A percentile compares a stretch with the other conserved stretches of the same genome.
Evolutionary conservation across 345 rosid genomes (phyloP).

Genomic region (Geranium brycei): DNA sequence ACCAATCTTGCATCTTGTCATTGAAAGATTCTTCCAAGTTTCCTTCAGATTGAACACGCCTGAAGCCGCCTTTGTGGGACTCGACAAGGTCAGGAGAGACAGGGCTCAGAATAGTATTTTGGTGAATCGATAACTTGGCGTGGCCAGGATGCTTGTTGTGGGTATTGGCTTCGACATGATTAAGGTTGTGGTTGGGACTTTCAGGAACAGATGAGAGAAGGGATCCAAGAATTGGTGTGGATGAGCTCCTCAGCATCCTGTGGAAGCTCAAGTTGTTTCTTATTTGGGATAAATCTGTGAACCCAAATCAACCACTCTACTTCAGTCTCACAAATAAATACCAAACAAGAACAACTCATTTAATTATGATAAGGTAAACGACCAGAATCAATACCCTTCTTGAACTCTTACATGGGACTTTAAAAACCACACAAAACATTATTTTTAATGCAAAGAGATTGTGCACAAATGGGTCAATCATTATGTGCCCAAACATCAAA

Average conservation of each 20-base stretch:
- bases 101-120: slow-evolving; percentile 4
- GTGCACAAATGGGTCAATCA: too few species aligned
- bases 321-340: too few species aligned
- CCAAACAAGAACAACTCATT: too few species aligned
- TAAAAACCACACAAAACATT: too few species aligned
- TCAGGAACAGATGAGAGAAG: slow-evolving; percentile 33
- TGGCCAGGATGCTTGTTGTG: slow-evolving; percentile 11
- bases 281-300: slow-evolving; percentile 2
- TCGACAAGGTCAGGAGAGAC: slow-evolving; percentile 26
- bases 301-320: neutral
- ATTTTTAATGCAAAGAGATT: too few species aligned
- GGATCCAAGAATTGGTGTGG: slow-evolving; percentile 58
- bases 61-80: slow-evolving; percentile 21
- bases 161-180: neutral
- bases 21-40: slow-evolving; percentile 30
- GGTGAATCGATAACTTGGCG: slow-evolving; percentile 1
- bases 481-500: too few species aligned
- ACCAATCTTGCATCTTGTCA: neutral
- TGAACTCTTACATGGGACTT: too few species aligned
- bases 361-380: too few species aligned
- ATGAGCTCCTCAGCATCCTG: slow-evolving; percentile 55
- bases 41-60: slow-evolving; percentile 44
- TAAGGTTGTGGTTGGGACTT: slow-evolving; percentile 16
- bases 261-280: neutral
- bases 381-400: too few species aligned